Evolutionary conservation across 2,329 filamentous ascomycete species (phyloP).

Genomic region (Alternaria triticina): DNA sequence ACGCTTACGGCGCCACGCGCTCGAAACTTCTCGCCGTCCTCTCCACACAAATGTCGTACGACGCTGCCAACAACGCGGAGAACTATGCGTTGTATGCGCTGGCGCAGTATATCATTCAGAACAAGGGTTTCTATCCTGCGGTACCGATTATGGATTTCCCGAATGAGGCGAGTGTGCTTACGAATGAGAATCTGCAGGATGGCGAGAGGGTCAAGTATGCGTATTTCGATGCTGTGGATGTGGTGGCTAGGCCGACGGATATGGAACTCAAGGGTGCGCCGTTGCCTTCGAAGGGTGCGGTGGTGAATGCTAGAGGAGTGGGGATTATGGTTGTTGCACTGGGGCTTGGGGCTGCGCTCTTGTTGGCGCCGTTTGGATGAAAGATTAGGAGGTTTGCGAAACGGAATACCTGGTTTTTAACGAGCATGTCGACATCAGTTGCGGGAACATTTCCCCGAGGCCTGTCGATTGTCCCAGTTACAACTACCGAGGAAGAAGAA

Average conservation of each 20-base stretch:
- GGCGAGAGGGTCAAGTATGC: constrained; percentile 37
- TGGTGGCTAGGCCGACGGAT: constrained; percentile 23
- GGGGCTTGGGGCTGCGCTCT: neutral
- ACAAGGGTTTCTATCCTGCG: constrained; percentile 39
- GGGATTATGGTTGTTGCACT: neutral
- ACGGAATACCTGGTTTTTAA: neutral
- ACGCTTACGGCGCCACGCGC: constrained; percentile 43
- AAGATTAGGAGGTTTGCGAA: neutral
- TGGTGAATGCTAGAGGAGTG: neutral
- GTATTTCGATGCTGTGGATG: constrained; percentile 38
- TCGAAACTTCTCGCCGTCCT: constrained; percentile 40
- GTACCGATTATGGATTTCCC: constrained; percentile 41
- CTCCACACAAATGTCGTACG: constrained; percentile 40
- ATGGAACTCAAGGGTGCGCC: constrained; percentile 28
- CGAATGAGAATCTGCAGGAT: constrained; percentile 42
- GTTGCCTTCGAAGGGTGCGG: constrained; percentile 26
- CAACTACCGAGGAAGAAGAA: neutral
- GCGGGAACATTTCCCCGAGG: neutral
- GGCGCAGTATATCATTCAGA: constrained; percentile 37
- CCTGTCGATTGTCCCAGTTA: neutral
- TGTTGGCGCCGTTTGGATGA: neutral
- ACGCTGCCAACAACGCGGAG: constrained; percentile 43
- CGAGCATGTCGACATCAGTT: neutral
- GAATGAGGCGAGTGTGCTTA: constrained; percentile 37
- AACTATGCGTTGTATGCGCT: constrained; percentile 45